Evolutionary conservation across 805 yeast genomes (phyloP).

Genomic region (Ogataea paraovalis): DNA sequence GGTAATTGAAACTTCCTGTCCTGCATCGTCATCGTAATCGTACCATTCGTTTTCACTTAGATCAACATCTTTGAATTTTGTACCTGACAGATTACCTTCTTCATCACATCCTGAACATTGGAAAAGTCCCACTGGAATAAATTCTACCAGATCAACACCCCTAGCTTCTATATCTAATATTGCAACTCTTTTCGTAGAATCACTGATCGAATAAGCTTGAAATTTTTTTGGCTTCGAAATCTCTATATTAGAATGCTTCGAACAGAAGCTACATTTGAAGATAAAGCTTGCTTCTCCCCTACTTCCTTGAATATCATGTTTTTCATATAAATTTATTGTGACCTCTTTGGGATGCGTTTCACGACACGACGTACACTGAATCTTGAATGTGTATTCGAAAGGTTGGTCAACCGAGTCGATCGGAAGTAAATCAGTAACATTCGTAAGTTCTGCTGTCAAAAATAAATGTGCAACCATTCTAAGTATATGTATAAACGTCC

Average conservation of each 20-base stretch:
- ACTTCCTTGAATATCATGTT: constrained; percentile 62
- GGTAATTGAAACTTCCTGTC: constrained; percentile 75
- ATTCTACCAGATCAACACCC: constrained; percentile 71
- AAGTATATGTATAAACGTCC: not conserved
- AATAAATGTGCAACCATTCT: constrained; percentile 27
- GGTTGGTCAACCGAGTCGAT: constrained; percentile 57
- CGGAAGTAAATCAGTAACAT: constrained; percentile 41
- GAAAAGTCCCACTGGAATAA: constrained; percentile 63
- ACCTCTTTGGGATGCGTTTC: constrained; percentile 71
- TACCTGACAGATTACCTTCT: constrained; percentile 19
- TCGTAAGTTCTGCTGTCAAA: constrained; percentile 34
- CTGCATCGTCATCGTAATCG: constrained; percentile 86
- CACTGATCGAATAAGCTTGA: constrained; percentile 36
- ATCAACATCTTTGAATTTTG: constrained; percentile 61
- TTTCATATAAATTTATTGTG: constrained; percentile 62
- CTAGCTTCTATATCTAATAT: constrained; percentile 77
- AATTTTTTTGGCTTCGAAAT: constrained; percentile 23
- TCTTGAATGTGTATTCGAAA: constrained; percentile 69
- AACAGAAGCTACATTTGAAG: constrained; percentile 39
- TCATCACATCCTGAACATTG: constrained; percentile 47
- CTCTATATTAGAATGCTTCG: constrained; percentile 21
- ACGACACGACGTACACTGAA: constrained; percentile 76
- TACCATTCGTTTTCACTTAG: constrained; percentile 85
- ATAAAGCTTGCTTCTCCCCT: constrained; percentile 83
- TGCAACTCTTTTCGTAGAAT: constrained; percentile 37